Base-by-base conservation (phyloP, 495 filamentous ascomycete genomes). In the Penicillium riverlandense region DNA sequence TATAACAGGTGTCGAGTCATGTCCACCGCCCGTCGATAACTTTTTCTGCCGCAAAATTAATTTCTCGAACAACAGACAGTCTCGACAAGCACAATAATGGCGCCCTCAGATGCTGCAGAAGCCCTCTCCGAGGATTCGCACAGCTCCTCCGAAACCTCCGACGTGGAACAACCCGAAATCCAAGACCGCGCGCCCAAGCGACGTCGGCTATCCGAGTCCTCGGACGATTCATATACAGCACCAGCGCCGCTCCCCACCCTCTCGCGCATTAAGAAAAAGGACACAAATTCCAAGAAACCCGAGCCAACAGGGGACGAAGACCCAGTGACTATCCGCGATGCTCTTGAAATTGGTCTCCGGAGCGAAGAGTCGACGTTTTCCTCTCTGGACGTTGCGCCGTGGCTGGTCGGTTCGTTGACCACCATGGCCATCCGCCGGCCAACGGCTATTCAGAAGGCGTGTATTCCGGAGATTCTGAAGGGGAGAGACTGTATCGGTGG, bases 401-500 rank as follows among this genome's bases (percentile, higher is more conserved):
- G 92, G 92, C 80, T 98, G 8, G 77, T 90, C n/a, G 78, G 80
- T 39, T 88, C 91, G 2, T 74, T 98, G 40, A 66, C 79, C 37
- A 82, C 84, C 39, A 86, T 98, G 86, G 85, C 88, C 22, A 95
- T 98, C 59, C 84, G 80, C 46, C 71, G 83, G 37, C 92, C 92
- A 0, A 97, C 92, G 0, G 82, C 83, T 43, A 97, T 98, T 69
- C 92, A 98, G 52, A 85, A 82, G 49, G 85, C 80, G 39, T 94
- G 86, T 64, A 96, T 98, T 56, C 88, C 88, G 13, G 83, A 85
- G 53, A 95, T 97, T 36, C 59, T 98, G 41, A 81, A 88, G 57
- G 92, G 92, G 4, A 76, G 84, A 49, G 88, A 97, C 65, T 95
- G 90, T 52, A 95, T 98, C 52, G 92, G 94, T 52, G 88, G 89